Conservation (phyloP, 108 stramenopile species). For the Pseudonitzschia multiseries region DNA sequence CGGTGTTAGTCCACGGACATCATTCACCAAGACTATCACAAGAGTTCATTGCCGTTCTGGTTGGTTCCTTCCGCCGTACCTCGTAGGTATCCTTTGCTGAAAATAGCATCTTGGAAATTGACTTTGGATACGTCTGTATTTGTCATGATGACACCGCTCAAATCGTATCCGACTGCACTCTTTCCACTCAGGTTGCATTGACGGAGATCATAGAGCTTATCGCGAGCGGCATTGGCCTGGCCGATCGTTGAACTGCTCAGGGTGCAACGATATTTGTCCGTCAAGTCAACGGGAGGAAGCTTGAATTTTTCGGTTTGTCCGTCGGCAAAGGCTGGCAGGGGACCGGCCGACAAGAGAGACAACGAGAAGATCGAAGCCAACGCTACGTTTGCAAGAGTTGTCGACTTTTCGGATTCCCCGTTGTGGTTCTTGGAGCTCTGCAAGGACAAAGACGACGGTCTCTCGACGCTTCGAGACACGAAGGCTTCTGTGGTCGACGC, state of each 20-base stretch:
- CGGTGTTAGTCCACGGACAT: not conserved
- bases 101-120: slow-evolving; percentile 85
- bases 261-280: slow-evolving; percentile 77
- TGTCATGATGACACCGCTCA: slow-evolving; percentile 87
- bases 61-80: slow-evolving; percentile 30
- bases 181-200: slow-evolving; percentile 70
- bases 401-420: not conserved
- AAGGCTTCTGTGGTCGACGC: slow-evolving; percentile 10
- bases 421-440: slow-evolving; percentile 1
- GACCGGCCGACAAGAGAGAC: slow-evolving; percentile 22
- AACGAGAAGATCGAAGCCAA: slow-evolving; percentile 22
- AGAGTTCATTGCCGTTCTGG: not conserved
- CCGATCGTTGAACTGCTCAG: slow-evolving; percentile 87
- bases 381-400: slow-evolving; percentile 11
- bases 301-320: slow-evolving; percentile 88
- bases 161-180: slow-evolving; percentile 68
- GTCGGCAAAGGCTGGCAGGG: slow-evolving; percentile 51
- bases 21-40: not conserved
- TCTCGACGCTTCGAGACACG: not conserved
- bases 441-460: not conserved
- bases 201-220: slow-evolving; percentile 93
- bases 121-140: slow-evolving; percentile 83
- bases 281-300: slow-evolving; percentile 84
- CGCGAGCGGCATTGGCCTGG: slow-evolving; percentile 95
- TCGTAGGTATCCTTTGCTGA: slow-evolving; percentile 86